Conservation (phyloP, 129 eudicot species). For the Solidago caesia region DNA sequence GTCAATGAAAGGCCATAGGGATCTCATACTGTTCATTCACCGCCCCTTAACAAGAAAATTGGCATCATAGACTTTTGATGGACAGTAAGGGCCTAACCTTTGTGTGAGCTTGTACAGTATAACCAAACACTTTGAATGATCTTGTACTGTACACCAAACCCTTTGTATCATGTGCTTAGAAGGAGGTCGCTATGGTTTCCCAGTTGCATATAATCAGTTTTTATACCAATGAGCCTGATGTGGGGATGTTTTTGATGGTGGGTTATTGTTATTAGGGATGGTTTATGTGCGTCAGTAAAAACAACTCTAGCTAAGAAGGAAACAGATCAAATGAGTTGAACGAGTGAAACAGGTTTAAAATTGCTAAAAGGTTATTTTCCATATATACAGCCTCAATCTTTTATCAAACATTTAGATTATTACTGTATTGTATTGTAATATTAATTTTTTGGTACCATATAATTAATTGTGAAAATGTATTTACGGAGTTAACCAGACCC, state of each 20-base stretch:
- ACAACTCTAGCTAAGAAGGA: neutral
- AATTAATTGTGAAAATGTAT: too few species aligned
- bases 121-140: too few species aligned
- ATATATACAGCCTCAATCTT: too few species aligned
- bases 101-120: neutral
- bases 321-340: neutral
- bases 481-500: too few species aligned
- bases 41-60: neutral
- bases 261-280: neutral
- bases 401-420: too few species aligned
- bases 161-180: neutral
- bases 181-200: neutral
- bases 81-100: neutral
- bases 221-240: neutral
- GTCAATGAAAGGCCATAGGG: neutral
- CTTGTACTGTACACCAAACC: neutral
- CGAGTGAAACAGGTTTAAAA: neutral
- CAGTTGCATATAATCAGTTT: neutral
- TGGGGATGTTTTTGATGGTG: neutral
- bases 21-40: neutral
- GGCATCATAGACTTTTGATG: neutral
- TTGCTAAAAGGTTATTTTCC: too few species aligned
- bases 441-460: too few species aligned
- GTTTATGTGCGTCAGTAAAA: neutral
- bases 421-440: too few species aligned